These are phyloP conservation scores for Fusarium sp. DNA, from an alignment of 2,329 filamentous ascomycete species.

Conservation along the genomic window DNA sequence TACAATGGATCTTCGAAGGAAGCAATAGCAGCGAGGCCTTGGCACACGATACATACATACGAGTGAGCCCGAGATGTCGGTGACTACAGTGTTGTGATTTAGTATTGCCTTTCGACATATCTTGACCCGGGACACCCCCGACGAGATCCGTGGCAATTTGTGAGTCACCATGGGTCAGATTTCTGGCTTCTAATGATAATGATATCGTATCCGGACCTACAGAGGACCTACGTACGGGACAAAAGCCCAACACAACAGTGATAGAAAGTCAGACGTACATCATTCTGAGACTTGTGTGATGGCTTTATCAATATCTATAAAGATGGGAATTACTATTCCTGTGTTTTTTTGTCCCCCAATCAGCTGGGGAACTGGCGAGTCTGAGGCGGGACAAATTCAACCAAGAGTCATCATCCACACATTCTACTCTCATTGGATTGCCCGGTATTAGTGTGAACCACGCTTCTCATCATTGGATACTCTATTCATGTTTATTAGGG, in stretches of 20 bases:
- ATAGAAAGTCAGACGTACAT: too few relatives aligned
- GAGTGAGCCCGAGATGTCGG: background rate
- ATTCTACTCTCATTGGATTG: constrained; percentile 6
- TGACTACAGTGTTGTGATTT: background rate
- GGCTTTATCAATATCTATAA: too few relatives aligned
- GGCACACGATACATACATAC: too few relatives aligned
- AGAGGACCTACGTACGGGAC: too few relatives aligned
- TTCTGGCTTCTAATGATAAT: background rate
- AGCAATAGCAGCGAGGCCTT: too few relatives aligned
- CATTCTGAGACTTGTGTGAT: too few relatives aligned
- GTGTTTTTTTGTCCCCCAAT: too few relatives aligned
- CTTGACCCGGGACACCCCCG: constrained; percentile 3
- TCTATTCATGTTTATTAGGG: background rate
- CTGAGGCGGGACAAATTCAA: constrained; percentile 28
- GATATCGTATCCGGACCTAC: too few relatives aligned
- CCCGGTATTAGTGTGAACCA: constrained; percentile 4
- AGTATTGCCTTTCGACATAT: constrained; percentile 8
- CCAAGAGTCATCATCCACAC: constrained; percentile 26
- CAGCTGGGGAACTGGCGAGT: constrained; percentile 3
- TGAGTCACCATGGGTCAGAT: constrained; percentile 18
- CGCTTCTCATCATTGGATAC: constrained; percentile 21
- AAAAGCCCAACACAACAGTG: too few relatives aligned
- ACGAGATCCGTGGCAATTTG: constrained; percentile 9
- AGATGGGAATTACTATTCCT: too few relatives aligned
- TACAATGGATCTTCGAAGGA: constrained; percentile 9